Base-by-base conservation (phyloP, 106 monocot species). In the Xerophyta viscosa region DNA sequence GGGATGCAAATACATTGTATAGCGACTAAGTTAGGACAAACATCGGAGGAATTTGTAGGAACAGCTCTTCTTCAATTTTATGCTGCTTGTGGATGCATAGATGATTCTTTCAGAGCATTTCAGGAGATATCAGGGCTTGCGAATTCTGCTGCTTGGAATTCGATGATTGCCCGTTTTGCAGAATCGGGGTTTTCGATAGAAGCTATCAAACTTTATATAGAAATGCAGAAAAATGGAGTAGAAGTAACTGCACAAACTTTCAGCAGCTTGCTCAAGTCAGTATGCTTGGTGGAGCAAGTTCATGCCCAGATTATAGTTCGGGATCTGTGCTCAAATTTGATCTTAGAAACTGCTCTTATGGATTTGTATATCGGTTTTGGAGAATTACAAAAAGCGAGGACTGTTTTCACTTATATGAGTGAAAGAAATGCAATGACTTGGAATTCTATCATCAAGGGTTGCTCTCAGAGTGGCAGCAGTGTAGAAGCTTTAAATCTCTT, bases 31-130 rank as follows among this genome's bases (percentile, higher is more conserved):
- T 25, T 25, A 0, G 73, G 66, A 15, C 56, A 56, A n/a, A 54
- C 20, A 13, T 15, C 9, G 20, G 73, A 73, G 33, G 66, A 73
- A 37, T 73, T 49, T 50, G 66, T 73, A 1, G n/a, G 53, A 36
- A 66, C 57, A 41, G 66, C 73, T 36, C 61, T 73, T 47, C 56
- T 73, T 25, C 37, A 66, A 33, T 66, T 61, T 66, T 67, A 66
- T 66, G 66, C 55, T 26, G 13, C 46, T 30, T 66, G 53, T 27
- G 45, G 36, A 26, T 28, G 24, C 24, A 37, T 72, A 21, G n/a
- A 28, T 20, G 61, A 66, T 54, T 50, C 61, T 12, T 8, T 27
- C 9, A 27, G 9, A 7, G 56, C 60, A 41, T 66, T 73, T 19
- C 39, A 60, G 12, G 30, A 19, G 29, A 33, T 66, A 11, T 44